These are phyloP conservation scores for Teratosphaeria gauchensis DNA, from an alignment of 2,329 filamentous ascomycete genomes.

Conservation along the genomic window DNA sequence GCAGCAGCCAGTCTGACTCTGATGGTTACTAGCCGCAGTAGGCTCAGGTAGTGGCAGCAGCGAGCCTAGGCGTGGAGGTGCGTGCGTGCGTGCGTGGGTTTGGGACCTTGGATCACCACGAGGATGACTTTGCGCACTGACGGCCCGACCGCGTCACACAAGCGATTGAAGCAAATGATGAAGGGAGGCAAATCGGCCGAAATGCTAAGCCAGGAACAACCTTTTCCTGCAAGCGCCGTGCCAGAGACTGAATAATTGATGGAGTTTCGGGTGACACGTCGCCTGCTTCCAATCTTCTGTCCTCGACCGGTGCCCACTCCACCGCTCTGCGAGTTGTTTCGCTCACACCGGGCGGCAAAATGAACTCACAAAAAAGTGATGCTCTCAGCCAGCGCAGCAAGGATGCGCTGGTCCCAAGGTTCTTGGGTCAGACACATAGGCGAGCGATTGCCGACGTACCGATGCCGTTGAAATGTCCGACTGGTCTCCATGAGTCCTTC, in stretches of 20 bases:
- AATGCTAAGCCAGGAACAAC: background rate
- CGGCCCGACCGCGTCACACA: background rate
- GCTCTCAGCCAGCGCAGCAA: background rate
- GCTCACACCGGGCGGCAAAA: background rate
- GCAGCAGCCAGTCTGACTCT: background rate
- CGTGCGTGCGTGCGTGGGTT: no score
- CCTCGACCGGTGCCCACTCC: background rate
- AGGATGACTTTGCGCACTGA: background rate
- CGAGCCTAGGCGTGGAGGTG: background rate
- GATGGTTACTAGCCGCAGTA: background rate
- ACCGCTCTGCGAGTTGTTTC: background rate
- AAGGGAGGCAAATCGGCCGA: background rate
- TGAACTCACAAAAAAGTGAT: background rate
- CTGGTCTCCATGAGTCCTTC: background rate
- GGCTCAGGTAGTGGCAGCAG: background rate
- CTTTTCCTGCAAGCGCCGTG: background rate
- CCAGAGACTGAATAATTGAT: background rate
- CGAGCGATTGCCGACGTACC: background rate
- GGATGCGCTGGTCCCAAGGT: background rate
- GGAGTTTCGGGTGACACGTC: background rate
- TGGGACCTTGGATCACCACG: background rate
- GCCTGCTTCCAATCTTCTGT: background rate
- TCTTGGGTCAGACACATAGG: background rate
- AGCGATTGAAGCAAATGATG: background rate
- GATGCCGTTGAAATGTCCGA: background rate